Percentiles rank a stretch among this genome's conserved stretches.
Evolutionary conservation across 345 rosid species (phyloP).

Genomic region (Brassica rapa): DNA sequence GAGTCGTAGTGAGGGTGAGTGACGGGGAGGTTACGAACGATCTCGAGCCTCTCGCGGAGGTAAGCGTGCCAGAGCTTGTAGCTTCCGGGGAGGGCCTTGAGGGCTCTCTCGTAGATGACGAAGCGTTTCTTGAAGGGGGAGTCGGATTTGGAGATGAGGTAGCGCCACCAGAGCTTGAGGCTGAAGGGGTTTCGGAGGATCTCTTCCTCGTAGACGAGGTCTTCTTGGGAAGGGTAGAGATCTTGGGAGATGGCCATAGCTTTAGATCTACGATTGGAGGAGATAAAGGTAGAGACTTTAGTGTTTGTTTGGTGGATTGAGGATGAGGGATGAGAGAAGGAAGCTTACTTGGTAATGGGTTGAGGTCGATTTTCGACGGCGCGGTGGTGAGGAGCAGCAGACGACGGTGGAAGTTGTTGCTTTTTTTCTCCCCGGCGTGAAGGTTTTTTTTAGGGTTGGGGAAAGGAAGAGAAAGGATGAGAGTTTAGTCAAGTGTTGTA

Average conservation of each 20-base stretch:
- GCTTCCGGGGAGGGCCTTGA: slow-evolving; percentile 90
- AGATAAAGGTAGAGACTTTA: not conserved
- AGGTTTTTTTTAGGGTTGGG: slow-evolving; percentile 15
- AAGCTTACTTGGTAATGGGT: slow-evolving; percentile 10
- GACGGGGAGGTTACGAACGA: slow-evolving; percentile 69
- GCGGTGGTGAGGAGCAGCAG: not conserved
- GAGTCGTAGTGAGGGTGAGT: slow-evolving; percentile 69
- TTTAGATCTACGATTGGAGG: slow-evolving; percentile 20
- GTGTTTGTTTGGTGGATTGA: not conserved
- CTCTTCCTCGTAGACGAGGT: slow-evolving; percentile 86
- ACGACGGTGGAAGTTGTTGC: slow-evolving; percentile 18
- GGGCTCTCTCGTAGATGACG: slow-evolving; percentile 78
- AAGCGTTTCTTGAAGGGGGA: slow-evolving; percentile 72
- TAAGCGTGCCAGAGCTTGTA: slow-evolving; percentile 89
- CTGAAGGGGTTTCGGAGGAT: slow-evolving; percentile 79
- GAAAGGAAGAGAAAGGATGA: not conserved
- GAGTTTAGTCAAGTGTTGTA: not conserved
- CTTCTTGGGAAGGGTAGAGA: slow-evolving; percentile 82
- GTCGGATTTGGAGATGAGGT: slow-evolving; percentile 66
- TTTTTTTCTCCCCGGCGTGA: slow-evolving; percentile 11
- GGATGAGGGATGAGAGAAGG: not conserved
- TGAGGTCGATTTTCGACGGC: slow-evolving; percentile 1
- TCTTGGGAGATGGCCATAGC: slow-evolving; percentile 70
- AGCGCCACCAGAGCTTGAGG: slow-evolving; percentile 96
- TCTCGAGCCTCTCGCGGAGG: slow-evolving; percentile 71